Base-by-base conservation (phyloP, 2,329 filamentous ascomycete genomes). In the Sporothrix pallida region DNA sequence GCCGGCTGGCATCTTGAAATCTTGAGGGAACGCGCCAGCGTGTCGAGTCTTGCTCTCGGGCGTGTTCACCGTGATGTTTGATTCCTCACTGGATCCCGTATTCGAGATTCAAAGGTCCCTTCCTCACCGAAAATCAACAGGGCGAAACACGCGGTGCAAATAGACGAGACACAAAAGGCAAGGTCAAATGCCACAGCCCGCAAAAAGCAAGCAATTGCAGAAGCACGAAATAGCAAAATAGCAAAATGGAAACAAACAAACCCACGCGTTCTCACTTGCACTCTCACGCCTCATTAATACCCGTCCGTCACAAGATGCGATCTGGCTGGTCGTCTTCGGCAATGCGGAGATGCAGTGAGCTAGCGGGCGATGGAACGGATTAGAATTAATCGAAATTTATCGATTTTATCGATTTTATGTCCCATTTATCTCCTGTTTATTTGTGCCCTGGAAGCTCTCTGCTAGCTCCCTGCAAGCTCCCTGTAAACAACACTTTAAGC, bases 291-390 rank as follows among this genome's bases (percentile, higher is more conserved):
- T 56, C 31, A 23, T 52, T 23, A 44, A 46, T 31, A 9, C 46
- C 68, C 52, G 68, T 58, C 37, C 52, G 68, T 58, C 37, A 44
- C 37, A 46, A 58, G 31, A 70, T 58, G 68, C 50, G 68, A 70
- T 56, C 50, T 70, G 50, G 50, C 52, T 58, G 67, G 62, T 48
- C 37, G 62, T 46, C 63, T 68, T 70, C 68, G 52, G 68, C 37
- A 70, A 58, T 70, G 68, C 37, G 68, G 68, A 70, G 52, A 70
- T 46, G 37, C 50, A 58, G 9, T 31, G 37, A 58, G 68, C 68
- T 70, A 70, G 68, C 50, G 31, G 67, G 48, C 48, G 67, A 23
- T 58, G 67, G 65, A 69, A 13, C 26, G 46, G 31, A 54, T 56
- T 37, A 13, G 50, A 70, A 42, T 70, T 58, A 5, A 70, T 60